Conservation (phyloP, 257 asterid species). For the Solanum rostratum region DNA sequence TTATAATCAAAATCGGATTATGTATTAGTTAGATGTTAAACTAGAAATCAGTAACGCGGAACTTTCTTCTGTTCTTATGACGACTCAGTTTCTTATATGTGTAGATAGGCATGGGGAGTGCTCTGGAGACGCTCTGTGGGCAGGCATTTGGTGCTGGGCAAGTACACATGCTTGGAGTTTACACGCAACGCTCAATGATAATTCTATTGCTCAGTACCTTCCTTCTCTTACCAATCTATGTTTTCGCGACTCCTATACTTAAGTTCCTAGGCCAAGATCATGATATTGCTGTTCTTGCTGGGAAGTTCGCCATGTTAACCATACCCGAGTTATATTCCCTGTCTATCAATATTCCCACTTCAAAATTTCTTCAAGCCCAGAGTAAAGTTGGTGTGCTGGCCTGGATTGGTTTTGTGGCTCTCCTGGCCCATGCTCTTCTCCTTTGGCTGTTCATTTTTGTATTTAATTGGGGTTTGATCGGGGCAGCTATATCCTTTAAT, state of each 20-base stretch:
- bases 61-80: not conserved
- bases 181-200: constrained; percentile 74
- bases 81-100: not conserved
- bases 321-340: constrained; percentile 64
- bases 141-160: constrained; percentile 88
- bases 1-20: not conserved
- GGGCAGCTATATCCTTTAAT: constrained; percentile 60
- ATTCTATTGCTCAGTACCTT: constrained; percentile 40
- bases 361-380: constrained; percentile 80
- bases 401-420: constrained; percentile 36
- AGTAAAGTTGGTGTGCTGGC: constrained; percentile 70
- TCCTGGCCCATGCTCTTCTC: constrained; percentile 24
- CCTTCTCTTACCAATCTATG: constrained; percentile 46
- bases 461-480: constrained; percentile 46
- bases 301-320: constrained; percentile 36
- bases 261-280: constrained; percentile 51
- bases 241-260: constrained; percentile 77
- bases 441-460: constrained; percentile 57
- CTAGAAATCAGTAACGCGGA: not conserved
- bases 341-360: constrained; percentile 50
- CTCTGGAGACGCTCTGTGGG: constrained; percentile 84
- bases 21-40: not conserved
- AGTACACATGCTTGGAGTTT: constrained; percentile 69
- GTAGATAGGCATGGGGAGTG: constrained; percentile 98
- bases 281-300: constrained; percentile 53